These are phyloP conservation scores for Diplodia mutila DNA, from an alignment of 2,329 filamentous ascomycete genomes.

Conservation along the genomic window DNA sequence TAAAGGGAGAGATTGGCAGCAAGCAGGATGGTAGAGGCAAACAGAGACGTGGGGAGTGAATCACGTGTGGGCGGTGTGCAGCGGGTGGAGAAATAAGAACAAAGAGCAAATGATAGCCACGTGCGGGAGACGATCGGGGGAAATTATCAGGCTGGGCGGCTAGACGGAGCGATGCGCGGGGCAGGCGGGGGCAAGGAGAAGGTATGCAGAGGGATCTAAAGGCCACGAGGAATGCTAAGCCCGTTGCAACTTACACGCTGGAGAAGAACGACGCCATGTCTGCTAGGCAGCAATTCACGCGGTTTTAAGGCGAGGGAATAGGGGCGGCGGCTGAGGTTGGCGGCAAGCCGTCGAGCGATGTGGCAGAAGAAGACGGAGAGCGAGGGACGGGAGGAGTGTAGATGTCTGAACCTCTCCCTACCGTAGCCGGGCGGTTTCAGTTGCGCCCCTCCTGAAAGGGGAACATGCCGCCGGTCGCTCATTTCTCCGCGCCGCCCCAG, in stretches of 20 bases:
- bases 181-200: not conserved
- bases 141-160: not conserved
- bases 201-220: slow-evolving; percentile 2
- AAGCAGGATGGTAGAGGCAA: not conserved
- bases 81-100: slow-evolving; percentile 15
- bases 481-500: slow-evolving; percentile 1
- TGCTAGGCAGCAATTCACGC: not conserved
- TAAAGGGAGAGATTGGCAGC: not conserved
- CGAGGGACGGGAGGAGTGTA: slow-evolving; percentile 12
- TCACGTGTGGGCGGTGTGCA: slow-evolving; percentile 25
- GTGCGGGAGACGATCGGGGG: slow-evolving; percentile 16
- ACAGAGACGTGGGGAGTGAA: slow-evolving; percentile 4
- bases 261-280: slow-evolving; percentile 48
- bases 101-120: slow-evolving; percentile 20
- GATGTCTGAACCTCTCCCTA: slow-evolving; percentile 25
- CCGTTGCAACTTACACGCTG: slow-evolving; percentile 43
- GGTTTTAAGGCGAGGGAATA: not conserved
- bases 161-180: not conserved
- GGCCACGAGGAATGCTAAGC: slow-evolving; percentile 26
- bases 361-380: slow-evolving; percentile 9
- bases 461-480: slow-evolving; percentile 12
- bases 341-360: slow-evolving; percentile 4
- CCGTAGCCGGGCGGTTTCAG: slow-evolving; percentile 22
- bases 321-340: not conserved
- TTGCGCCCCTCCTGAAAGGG: slow-evolving; percentile 22